Percentiles rank a stretch among this genome's conserved stretches.
Conservation (phyloP, 805 yeast genomes). For the Suhomyces vadensis region DNA sequence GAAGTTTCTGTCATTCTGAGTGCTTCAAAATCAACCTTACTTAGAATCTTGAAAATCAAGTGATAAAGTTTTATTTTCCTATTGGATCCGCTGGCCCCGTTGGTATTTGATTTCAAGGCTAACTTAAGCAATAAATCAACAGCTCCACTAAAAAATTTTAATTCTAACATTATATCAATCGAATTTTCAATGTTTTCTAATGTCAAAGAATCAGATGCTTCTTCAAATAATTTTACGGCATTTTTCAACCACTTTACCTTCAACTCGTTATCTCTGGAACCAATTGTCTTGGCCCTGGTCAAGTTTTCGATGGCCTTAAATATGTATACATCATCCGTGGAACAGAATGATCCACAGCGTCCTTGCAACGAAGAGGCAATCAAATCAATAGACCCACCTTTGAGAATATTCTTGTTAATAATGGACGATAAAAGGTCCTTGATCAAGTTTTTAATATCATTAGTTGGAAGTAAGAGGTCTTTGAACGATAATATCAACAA, state of each 20-base stretch:
- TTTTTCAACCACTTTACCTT: conserved; percentile 65
- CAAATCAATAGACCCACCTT: conserved; percentile 91
- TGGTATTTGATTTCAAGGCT: conserved; percentile 52
- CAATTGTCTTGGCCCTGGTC: conserved; percentile 79
- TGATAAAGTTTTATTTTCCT: conserved; percentile 49
- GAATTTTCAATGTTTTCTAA: conserved; percentile 82
- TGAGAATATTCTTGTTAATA: conserved; percentile 81
- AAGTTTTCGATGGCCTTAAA: conserved; percentile 93
- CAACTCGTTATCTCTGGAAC: conserved; percentile 67
- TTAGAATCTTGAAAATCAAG: conserved; percentile 71
- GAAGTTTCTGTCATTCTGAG: conserved; percentile 41
- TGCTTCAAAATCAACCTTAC: conserved; percentile 67
- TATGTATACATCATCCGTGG: conserved; percentile 88
- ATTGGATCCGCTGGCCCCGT: neutral
- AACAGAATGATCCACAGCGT: conserved; percentile 92
- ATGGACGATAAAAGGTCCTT: conserved; percentile 87
- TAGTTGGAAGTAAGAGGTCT: conserved; percentile 74
- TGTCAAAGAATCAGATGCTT: conserved; percentile 74
- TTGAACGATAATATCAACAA: conserved; percentile 67
- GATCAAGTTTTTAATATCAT: conserved; percentile 61
- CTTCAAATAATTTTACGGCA: conserved; percentile 74
- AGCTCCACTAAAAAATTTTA: conserved; percentile 82
- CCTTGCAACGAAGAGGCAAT: conserved; percentile 87
- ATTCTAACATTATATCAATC: conserved; percentile 69
- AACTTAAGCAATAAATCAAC: conserved; percentile 77